Percentiles rank a stretch among this genome's conserved stretches.
Conservation (phyloP, 306 rosid species). For the Prosopis cineraria region DNA sequence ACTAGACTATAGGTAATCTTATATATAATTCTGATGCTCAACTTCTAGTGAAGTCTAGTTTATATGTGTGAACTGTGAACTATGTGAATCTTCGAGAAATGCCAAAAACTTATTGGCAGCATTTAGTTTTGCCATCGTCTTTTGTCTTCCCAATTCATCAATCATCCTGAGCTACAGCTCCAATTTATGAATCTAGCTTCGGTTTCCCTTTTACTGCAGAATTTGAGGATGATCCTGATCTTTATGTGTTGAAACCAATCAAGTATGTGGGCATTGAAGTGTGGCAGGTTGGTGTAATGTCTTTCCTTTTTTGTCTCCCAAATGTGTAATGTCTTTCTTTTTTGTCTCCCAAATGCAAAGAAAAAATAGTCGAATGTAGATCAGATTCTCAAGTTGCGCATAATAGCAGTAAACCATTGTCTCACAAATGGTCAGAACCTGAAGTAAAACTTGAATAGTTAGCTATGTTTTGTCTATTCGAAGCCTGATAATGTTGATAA, state of each 20-base stretch:
- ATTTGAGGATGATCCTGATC: constrained; percentile 92
- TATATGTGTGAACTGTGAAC: background rate
- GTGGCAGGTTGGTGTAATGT: constrained; percentile 77
- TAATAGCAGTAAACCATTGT: background rate
- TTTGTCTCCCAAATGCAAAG: no score
- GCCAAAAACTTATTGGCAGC: background rate
- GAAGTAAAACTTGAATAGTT: background rate
- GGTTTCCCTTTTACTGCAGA: constrained; percentile 53
- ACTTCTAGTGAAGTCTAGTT: background rate
- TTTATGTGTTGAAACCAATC: constrained; percentile 83
- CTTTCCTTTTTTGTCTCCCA: constrained; percentile 1
- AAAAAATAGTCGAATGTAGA: no score
- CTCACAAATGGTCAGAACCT: background rate
- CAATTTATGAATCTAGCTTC: background rate
- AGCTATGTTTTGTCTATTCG: constrained; percentile 29
- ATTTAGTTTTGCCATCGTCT: constrained; percentile 4
- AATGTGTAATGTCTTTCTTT: background rate
- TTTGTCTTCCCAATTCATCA: background rate
- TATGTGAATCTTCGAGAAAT: constrained; percentile 3
- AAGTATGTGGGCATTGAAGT: constrained; percentile 96
- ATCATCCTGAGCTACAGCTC: background rate
- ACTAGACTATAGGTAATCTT: background rate
- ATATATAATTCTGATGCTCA: background rate
- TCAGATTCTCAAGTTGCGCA: background rate
- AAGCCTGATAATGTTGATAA: constrained; percentile 22